Evolutionary conservation across 2,329 filamentous ascomycete species (phyloP).

Genomic region (Sporothrix protearum): DNA sequence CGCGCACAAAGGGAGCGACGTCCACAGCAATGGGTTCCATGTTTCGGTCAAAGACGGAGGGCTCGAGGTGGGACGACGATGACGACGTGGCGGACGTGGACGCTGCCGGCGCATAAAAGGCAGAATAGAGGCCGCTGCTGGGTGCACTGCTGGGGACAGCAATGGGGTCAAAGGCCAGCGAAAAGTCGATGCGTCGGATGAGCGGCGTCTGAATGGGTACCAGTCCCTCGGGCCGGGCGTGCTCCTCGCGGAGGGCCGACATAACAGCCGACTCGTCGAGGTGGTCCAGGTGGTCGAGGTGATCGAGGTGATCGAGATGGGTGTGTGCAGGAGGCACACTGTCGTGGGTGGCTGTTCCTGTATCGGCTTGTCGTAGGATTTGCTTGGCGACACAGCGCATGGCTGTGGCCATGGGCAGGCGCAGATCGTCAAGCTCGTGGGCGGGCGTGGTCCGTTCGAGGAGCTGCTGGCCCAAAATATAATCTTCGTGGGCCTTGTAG

Average conservation of each 20-base stretch:
- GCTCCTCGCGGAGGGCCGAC: conserved; percentile 40
- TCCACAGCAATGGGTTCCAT: conserved; percentile 66
- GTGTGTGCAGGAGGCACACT: not conserved
- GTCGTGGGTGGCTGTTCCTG: not conserved
- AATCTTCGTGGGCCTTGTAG: conserved; percentile 48
- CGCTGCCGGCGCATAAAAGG: conserved; percentile 29
- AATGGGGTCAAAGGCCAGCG: conserved; percentile 59
- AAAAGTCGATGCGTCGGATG: conserved; percentile 52
- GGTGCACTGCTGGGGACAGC: conserved; percentile 43
- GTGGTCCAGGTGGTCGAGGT: conserved; percentile 27
- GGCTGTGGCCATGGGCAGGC: conserved; percentile 34
- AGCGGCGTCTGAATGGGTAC: conserved; percentile 27
- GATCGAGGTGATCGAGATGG: conserved; percentile 31
- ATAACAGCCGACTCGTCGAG: conserved; percentile 38
- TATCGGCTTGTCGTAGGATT: conserved; percentile 31
- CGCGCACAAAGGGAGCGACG: conserved; percentile 83
- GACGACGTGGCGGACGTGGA: conserved; percentile 31
- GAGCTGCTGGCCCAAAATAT: conserved; percentile 45
- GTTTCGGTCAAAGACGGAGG: conserved; percentile 74
- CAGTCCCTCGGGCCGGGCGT: conserved; percentile 38
- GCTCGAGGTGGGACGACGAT: conserved; percentile 48
- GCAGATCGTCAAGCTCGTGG: conserved; percentile 34
- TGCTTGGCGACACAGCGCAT: conserved; percentile 37
- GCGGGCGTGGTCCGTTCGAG: conserved; percentile 44
- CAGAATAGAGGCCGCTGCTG: conserved; percentile 18